Base-by-base conservation (phyloP, 768 basidiomycete species). In the Amanita pseudoporphyria region DNA sequence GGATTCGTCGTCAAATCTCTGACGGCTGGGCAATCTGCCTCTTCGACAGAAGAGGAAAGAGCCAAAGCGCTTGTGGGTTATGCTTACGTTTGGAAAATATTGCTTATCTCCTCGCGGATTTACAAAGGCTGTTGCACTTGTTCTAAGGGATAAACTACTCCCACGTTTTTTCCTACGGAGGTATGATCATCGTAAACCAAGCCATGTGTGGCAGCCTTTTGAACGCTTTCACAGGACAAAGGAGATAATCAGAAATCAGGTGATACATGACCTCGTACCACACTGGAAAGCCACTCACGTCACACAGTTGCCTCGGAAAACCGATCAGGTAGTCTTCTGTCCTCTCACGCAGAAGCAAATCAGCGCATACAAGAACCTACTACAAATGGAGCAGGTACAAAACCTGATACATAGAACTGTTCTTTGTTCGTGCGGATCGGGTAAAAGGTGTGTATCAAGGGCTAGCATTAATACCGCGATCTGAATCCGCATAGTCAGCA, bases 251-350 rank as follows among this genome's bases (percentile, higher is more conserved):
- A 76, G 72, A 55, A 64, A 80, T 50, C 85, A 84, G 67, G 84
- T 79, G 26, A 56, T 39, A 55, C 45, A 6, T 41, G n/a, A 39
- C 26, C 19, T 35, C 43, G 19, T 12, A 32, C 43, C 52, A 10
- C 44, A 40, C 32, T 26, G 10, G 24, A 54, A 57, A 94, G 85
- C 18, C 31, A 49, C 30, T 49, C 14, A 43, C 13, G 24, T 31
- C 9, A 32, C 22, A 12, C 39, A 51, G 49, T 72, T 98, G 2
- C 95, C 95, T 1, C 72, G 73, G 53, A 99, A 99, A 69, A 76
- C 76, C 0, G 95, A 99, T 56, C 72, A 91, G 59, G 87, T 97
- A 12, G 90, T 96, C 5, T 95, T 97, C 58, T 99, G 95, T 59
- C 94, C 92, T 13, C 67, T 98, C 43, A 87, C 87, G 0, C 51